Base-by-base conservation (phyloP, 441 rosid species). In the Metrosideros polymorpha region DNA sequence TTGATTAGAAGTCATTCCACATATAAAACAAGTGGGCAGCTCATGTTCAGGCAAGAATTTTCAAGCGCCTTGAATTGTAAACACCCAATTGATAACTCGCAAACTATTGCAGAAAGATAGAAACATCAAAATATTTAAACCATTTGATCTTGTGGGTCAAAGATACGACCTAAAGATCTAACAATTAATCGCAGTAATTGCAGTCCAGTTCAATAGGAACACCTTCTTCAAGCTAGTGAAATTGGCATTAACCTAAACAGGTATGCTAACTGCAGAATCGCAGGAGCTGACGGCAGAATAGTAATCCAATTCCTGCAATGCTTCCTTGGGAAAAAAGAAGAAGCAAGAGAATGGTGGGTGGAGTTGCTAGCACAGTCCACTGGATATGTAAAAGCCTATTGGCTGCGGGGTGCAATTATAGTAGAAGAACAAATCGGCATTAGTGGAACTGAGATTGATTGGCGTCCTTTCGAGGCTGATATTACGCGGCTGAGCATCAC, bases 371-470 rank as follows among this genome's bases (percentile, higher is more conserved):
- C 6, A 27, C 83, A 82, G 1, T 22, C 0, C 39, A 82, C 54
- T 3, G 29, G 49, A 79, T 14, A 79, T 4, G 53, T 19, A 47
- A 27, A 25, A 27, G n/a, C 0, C 19, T 2, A 9, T 0, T 0
- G 54, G 54, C 3, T 3, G 5, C 1, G 3, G 47, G 49, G 83
- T 45, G 29, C 54, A 79, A 10, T 79, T 79, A 5, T 13, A 79
- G 24, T 43, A 27, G 83, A 79, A 47, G 83, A 43, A 79, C 22
- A 79, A 50, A 6, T 47, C 0, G 1, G 0, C 6, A 27, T 79
- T 27, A 0, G 2, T 1, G 39, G 12, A 43, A n/a, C 2, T 0
- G 12, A 82, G 53, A 45, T 2, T 24, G 83, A 79, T 24, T 12
- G 35, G 0, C 0, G 24, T 47, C 6, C 24, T 2, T 6, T 79